Evolutionary conservation across 495 filamentous ascomycete species (phyloP).

Genomic region (Penicillium parvum): DNA sequence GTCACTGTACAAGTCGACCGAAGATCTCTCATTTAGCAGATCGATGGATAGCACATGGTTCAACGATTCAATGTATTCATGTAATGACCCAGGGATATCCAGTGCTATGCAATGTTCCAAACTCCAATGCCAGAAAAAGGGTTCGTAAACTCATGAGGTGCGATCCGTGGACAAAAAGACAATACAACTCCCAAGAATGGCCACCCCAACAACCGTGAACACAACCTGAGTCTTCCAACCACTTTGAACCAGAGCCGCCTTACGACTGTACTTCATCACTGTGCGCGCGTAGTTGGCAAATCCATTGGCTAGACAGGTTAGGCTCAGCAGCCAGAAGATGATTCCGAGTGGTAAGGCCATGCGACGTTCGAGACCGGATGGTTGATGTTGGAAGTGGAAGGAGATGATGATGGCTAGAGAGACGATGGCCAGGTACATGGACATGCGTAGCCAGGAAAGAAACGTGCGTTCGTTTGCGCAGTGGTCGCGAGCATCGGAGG

Average conservation of each 20-base stretch:
- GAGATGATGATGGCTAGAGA: constrained; percentile 85
- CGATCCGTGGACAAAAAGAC: constrained; percentile 56
- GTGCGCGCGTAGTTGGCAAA: constrained; percentile 84
- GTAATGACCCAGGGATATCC: not conserved
- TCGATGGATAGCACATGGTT: too few species aligned
- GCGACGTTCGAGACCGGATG: constrained; percentile 62
- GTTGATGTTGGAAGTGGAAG: constrained; percentile 78
- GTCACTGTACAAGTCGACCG: too few species aligned
- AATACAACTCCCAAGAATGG: constrained; percentile 78
- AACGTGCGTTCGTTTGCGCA: constrained; percentile 64
- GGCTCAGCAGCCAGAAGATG: constrained; percentile 78
- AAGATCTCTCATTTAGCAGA: too few species aligned
- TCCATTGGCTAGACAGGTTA: constrained; percentile 71
- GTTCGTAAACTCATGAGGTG: constrained; percentile 3
- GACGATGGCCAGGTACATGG: constrained; percentile 87
- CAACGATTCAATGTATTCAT: not conserved
- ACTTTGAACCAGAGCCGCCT: constrained; percentile 80
- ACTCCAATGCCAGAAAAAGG: constrained; percentile 2
- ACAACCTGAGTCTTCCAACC: constrained; percentile 88
- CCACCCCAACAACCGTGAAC: constrained; percentile 69
- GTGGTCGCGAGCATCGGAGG: constrained; percentile 76
- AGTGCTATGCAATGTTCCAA: constrained; percentile 9
- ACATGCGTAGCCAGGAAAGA: constrained; percentile 89
- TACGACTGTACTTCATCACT: constrained; percentile 75
- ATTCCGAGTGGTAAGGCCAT: constrained; percentile 81